Evolutionary conservation across 164 flowering plant species (phyloP), one percentile per base, ranked within the genome.

Genomic region (Macadamia integrifolia): DNA sequence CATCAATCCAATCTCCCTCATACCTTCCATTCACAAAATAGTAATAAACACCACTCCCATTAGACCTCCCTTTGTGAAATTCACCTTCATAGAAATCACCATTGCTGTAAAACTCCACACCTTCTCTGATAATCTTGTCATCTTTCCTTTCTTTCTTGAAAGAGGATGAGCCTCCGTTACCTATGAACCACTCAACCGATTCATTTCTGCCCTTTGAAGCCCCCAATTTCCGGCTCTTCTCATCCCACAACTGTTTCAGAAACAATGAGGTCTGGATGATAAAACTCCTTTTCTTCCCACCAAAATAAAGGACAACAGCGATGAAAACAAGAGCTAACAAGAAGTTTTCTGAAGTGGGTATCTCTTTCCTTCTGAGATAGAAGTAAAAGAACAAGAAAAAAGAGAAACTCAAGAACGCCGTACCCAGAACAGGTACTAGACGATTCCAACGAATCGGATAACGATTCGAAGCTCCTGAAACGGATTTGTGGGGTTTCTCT

Each of bases 41-140:
- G 48, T 76, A 72, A 69, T 79, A 79, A 40, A 79, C 82, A 23
- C 80, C 82, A 66, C 76, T 74, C 9, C 82, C 82, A 64, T 75
- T 71, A 66, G 80, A 76, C 62, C 71, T 76, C 14, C 82, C 82
- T 62, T 74, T 74, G 66, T 79, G 80, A 66, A 79, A 74, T 62
- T 79, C 80, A 12, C 82, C 98, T 62, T 94, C 98, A 68, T 94
- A 92, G 66, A 80, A 80, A 69, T 94, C 97, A 0, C 98, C 98
- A 77, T 88, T 94, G 72, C 89, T 83, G 83, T 88, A 90, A 59
- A 87, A 80, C 80, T 90, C 95, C 3, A 93, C 92, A 4, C 93
- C 92, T 76, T 88, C 93, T 30, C 85, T 65, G 1, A 81, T 67
- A 48, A 72, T 66, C 58, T 23, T 60, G 72, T 69, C 69, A 62